phyloP scores from a whole-genome alignment of 2,329 filamentous ascomycete genomes.

The Alternaria burnsii region DNA sequence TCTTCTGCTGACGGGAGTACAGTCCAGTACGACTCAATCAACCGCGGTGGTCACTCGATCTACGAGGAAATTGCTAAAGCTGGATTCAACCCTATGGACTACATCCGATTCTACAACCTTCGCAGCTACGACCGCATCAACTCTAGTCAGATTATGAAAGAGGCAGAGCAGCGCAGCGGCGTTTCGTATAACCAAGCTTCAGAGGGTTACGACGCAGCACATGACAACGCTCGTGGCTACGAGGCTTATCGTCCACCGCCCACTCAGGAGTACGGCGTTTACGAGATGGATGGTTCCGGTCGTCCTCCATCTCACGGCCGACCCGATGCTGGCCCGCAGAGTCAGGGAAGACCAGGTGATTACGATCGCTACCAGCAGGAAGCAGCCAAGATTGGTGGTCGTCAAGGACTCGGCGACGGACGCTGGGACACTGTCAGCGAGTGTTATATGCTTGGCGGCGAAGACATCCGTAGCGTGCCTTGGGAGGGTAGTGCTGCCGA shows the following conservation, averaged over 20 bases:
- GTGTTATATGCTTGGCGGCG: conserved; percentile 83
- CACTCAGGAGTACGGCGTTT: conserved; percentile 49
- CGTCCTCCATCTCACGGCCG: conserved; percentile 26
- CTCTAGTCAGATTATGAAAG: conserved; percentile 67
- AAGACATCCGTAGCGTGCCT: conserved; percentile 71
- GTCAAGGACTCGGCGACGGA: conserved; percentile 55
- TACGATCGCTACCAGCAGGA: conserved; percentile 78
- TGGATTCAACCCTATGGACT: conserved; percentile 74
- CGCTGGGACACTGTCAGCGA: conserved; percentile 79
- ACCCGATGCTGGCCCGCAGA: conserved; percentile 33
- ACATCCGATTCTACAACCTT: conserved; percentile 86
- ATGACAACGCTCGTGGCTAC: conserved; percentile 52
- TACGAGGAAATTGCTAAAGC: conserved; percentile 72
- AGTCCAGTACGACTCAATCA: conserved; percentile 81
- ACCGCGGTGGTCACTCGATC: conserved; percentile 78
- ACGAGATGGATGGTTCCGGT: conserved; percentile 41
- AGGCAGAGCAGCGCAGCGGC: conserved; percentile 69
- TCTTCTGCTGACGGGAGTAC: background rate
- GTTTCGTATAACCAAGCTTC: conserved; percentile 74
- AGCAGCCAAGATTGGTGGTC: conserved; percentile 63
- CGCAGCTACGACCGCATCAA: conserved; percentile 87
- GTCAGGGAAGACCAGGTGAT: conserved; percentile 43
- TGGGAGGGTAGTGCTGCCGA: conserved; percentile 64
- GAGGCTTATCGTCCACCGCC: conserved; percentile 46
- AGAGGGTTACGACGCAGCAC: conserved; percentile 67